These are phyloP conservation scores for Tilletiaria anomala DNA, from an alignment of 1,284 basidiomycete species.

Conservation along the genomic window DNA sequence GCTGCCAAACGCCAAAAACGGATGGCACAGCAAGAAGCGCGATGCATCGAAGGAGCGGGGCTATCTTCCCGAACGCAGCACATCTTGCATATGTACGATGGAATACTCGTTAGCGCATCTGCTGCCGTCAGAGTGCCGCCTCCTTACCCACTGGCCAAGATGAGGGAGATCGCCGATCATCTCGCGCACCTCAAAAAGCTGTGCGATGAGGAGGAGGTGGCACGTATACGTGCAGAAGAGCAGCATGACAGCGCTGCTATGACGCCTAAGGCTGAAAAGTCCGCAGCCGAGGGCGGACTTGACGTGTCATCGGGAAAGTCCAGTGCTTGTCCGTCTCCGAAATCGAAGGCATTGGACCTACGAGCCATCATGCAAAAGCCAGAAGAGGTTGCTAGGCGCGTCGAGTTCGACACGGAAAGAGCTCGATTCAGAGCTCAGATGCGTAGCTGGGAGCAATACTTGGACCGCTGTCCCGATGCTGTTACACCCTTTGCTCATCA, in stretches of 20 bases:
- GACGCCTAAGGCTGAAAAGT: too few relatives aligned
- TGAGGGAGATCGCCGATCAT: constrained; percentile 50
- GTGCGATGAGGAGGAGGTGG: constrained; percentile 1
- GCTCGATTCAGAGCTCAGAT: constrained; percentile 69
- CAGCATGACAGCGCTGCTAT: neutral
- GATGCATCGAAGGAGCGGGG: too few relatives aligned
- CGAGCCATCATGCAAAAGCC: constrained; percentile 3
- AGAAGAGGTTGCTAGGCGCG: constrained; percentile 45
- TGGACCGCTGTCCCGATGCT: constrained; percentile 51
- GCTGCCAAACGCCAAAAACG: too few relatives aligned
- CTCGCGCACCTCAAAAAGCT: constrained; percentile 1
- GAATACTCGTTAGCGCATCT: constrained; percentile 75
- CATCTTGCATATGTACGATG: constrained; percentile 64
- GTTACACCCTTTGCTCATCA: constrained; percentile 77
- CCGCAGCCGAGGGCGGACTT: too few relatives aligned
- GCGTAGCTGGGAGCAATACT: constrained; percentile 80
- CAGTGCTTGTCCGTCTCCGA: too few relatives aligned
- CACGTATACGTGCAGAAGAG: constrained; percentile 1
- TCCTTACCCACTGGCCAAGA: constrained; percentile 65
- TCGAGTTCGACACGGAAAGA: constrained; percentile 55
- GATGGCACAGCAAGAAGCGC: too few relatives aligned
- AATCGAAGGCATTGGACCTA: constrained; percentile 1
- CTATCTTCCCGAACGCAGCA: constrained; percentile 26
- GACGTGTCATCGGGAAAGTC: too few relatives aligned
- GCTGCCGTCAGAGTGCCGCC: constrained; percentile 77